Conservation (phyloP, 768 basidiomycete genomes). For the Kwoniella shandongensis region DNA sequence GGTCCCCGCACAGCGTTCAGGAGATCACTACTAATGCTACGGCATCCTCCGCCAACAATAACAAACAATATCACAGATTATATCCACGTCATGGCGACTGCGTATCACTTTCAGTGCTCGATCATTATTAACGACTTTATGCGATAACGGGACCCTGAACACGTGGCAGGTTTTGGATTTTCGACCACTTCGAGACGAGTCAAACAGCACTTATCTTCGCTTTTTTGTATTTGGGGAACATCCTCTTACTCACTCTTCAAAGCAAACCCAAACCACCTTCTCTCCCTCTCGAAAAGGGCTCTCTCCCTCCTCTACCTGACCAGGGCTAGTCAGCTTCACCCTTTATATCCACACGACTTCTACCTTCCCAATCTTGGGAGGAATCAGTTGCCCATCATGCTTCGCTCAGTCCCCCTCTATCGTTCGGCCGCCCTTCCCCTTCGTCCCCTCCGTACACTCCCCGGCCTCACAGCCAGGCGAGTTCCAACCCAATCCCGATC, state of each 20-base stretch:
- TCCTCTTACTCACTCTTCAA: background rate
- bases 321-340: background rate
- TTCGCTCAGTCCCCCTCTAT: conserved; percentile 20
- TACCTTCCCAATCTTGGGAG: background rate
- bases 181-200: too few relatives aligned
- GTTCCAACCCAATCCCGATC: conserved; percentile 6
- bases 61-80: too few relatives aligned
- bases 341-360: background rate
- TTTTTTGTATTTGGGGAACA: background rate
- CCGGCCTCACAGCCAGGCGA: conserved; percentile 14
- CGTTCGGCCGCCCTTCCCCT: conserved; percentile 10
- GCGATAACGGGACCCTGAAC: background rate
- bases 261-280: too few relatives aligned
- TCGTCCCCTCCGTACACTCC: conserved; percentile 13
- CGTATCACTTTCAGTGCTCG: background rate
- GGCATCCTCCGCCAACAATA: too few relatives aligned
- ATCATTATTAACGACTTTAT: background rate
- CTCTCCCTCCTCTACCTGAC: background rate
- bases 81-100: too few relatives aligned
- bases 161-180: background rate
- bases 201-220: background rate
- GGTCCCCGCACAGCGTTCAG: too few relatives aligned
- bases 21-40: too few relatives aligned
- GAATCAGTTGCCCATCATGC: conserved; percentile 9
- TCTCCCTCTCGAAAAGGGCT: too few relatives aligned